These are phyloP conservation scores for Leccinellum rugosiceps DNA, from an alignment of 768 basidiomycete genomes.

Conservation along the genomic window DNA sequence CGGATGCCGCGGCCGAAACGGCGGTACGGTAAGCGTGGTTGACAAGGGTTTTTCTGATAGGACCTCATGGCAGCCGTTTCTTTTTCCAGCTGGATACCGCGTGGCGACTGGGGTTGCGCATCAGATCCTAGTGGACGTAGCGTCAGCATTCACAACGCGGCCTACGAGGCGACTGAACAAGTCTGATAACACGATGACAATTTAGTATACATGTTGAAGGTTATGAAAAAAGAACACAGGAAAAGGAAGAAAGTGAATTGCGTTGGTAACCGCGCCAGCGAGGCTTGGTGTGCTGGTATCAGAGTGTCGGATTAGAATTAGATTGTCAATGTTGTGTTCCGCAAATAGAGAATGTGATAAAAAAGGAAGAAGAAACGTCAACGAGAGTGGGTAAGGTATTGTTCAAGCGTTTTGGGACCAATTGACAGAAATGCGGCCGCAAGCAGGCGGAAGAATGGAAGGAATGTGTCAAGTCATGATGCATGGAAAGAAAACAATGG, in stretches of 20 bases:
- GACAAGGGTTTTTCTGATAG: slow-evolving; percentile 7
- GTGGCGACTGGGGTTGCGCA: slow-evolving; percentile 95
- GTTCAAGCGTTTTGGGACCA: slow-evolving; percentile 30
- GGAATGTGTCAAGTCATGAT: slow-evolving; percentile 32
- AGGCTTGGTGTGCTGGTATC: slow-evolving; percentile 22
- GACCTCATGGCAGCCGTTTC: slow-evolving; percentile 10
- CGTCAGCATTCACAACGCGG: slow-evolving; percentile 93
- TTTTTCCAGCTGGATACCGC: slow-evolving; percentile 77
- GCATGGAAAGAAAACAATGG: slow-evolving; percentile 21
- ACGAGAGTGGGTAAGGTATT: slow-evolving; percentile 36
- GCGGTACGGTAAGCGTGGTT: slow-evolving; percentile 73
- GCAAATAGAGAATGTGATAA: slow-evolving; percentile 38
- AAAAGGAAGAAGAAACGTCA: slow-evolving; percentile 17
- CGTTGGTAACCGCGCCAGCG: slow-evolving; percentile 22
- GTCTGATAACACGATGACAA: slow-evolving; percentile 14
- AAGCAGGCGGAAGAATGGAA: slow-evolving; percentile 23
- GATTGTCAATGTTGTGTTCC: slow-evolving; percentile 33
- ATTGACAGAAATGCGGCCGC: slow-evolving; percentile 19
- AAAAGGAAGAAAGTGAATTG: not conserved
- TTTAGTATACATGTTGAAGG: slow-evolving; percentile 22
- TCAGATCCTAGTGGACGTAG: slow-evolving; percentile 93
- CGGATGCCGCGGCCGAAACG: slow-evolving; percentile 80
- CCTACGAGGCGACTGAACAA: slow-evolving; percentile 48
- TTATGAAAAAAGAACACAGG: slow-evolving; percentile 1
- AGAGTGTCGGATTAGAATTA: slow-evolving; percentile 25